Evolutionary conservation across 768 basidiomycete genomes (phyloP).

Genomic region (Leccinum ochraceum): DNA sequence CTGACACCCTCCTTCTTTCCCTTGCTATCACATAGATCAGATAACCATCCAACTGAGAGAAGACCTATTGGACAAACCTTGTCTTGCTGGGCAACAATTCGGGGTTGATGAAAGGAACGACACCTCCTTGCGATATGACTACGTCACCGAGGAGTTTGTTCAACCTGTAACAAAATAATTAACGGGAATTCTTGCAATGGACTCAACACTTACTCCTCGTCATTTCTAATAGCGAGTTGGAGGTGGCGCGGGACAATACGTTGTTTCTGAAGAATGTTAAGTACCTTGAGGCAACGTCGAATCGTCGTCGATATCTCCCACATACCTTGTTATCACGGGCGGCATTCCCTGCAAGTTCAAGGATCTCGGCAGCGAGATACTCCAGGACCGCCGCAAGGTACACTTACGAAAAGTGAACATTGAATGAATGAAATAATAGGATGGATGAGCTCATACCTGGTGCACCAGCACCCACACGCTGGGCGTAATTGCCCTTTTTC

Average conservation of each 20-base stretch:
- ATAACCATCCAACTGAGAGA: neutral
- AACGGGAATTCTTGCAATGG: neutral
- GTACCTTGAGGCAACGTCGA: too few species aligned
- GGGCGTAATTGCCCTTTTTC: constrained; percentile 86
- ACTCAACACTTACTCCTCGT: constrained; percentile 63
- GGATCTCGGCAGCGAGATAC: constrained; percentile 91
- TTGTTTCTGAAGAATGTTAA: constrained; percentile 55
- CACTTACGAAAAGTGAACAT: constrained; percentile 42
- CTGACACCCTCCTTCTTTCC: constrained; percentile 37
- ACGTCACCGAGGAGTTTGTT: constrained; percentile 84
- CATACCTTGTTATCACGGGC: constrained; percentile 41
- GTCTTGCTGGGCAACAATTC: constrained; percentile 36
- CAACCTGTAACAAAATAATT: constrained; percentile 41
- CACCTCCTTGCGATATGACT: constrained; percentile 90
- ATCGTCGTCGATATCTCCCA: neutral
- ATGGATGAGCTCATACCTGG: constrained; percentile 49
- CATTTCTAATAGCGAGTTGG: constrained; percentile 90
- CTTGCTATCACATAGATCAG: constrained; percentile 28
- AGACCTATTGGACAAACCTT: constrained; percentile 19
- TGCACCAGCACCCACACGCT: constrained; percentile 87
- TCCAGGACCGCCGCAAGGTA: constrained; percentile 91
- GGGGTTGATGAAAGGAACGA: constrained; percentile 68
- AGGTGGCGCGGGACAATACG: constrained; percentile 94
- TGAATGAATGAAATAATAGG: constrained; percentile 13
- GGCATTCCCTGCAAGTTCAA: constrained; percentile 88